These are phyloP conservation scores for Phylloporus scabripes DNA, from an alignment of 768 basidiomycete species.

Conservation along the genomic window DNA sequence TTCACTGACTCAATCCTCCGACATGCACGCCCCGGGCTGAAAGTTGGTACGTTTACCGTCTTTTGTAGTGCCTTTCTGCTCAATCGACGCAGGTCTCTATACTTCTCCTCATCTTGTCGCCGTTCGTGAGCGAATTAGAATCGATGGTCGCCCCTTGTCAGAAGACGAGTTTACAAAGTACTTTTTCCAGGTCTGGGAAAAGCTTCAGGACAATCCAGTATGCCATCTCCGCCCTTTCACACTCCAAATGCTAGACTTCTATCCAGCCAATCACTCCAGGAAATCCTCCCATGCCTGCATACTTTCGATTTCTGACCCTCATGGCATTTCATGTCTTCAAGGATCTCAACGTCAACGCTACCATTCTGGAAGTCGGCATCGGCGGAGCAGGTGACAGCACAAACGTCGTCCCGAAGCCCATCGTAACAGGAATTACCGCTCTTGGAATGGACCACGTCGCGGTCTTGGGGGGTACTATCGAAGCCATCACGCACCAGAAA, in stretches of 20 bases:
- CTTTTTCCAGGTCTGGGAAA: slow-evolving; percentile 97
- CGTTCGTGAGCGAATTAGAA: slow-evolving; percentile 90
- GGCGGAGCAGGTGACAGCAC: slow-evolving; percentile 94
- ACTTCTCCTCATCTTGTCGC: slow-evolving; percentile 96
- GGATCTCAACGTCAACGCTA: slow-evolving; percentile 76
- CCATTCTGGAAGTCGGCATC: slow-evolving; percentile 93
- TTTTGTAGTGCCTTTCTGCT: not conserved
- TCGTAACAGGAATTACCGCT: slow-evolving; percentile 86
- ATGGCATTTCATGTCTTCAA: slow-evolving; percentile 90
- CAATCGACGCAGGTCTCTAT: slow-evolving; percentile 63
- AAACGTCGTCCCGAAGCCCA: slow-evolving; percentile 85
- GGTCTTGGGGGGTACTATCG: slow-evolving; percentile 81
- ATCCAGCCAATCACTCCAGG: slow-evolving; percentile 40
- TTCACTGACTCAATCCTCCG: slow-evolving; percentile 85
- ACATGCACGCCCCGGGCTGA: slow-evolving; percentile 66
- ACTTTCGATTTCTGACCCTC: slow-evolving; percentile 91
- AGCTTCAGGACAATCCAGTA: slow-evolving; percentile 64
- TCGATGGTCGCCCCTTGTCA: slow-evolving; percentile 85
- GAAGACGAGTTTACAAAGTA: slow-evolving; percentile 85
- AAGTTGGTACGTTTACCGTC: slow-evolving; percentile 56
- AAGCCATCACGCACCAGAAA: slow-evolving; percentile 92
- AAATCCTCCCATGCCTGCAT: slow-evolving; percentile 77
- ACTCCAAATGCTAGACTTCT: slow-evolving; percentile 1
- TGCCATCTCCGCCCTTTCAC: slow-evolving; percentile 7
- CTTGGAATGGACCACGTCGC: slow-evolving; percentile 89